Conservation (phyloP, 129 eudicot species). For the Flaveria linearis region DNA sequence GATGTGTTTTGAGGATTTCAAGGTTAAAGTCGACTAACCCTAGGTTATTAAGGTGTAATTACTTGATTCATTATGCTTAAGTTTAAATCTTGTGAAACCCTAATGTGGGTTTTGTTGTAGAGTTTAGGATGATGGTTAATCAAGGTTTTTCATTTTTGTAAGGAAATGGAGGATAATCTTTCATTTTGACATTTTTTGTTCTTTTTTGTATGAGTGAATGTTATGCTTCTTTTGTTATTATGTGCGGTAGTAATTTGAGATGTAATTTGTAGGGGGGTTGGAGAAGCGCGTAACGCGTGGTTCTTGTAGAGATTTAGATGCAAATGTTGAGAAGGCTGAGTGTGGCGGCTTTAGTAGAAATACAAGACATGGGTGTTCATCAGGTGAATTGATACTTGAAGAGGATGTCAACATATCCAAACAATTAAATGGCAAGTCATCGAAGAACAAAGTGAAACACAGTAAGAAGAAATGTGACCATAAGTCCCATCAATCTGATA, state of each 20-base stretch:
- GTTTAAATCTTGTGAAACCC: background rate
- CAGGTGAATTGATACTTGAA: slow-evolving; percentile 11
- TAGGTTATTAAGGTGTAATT: background rate
- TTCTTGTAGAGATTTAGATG: slow-evolving; percentile 18
- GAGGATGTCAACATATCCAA: slow-evolving; percentile 1
- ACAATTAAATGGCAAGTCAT: background rate
- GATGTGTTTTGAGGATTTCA: background rate
- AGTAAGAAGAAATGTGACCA: slow-evolving; percentile 9
- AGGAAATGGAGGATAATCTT: background rate
- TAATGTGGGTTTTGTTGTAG: slow-evolving; percentile 1
- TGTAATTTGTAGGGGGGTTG: slow-evolving; percentile 21
- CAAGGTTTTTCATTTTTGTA: background rate
- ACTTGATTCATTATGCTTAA: background rate
- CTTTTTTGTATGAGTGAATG: background rate
- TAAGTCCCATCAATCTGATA: background rate
- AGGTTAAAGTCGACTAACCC: slow-evolving; percentile 6
- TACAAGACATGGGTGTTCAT: slow-evolving; percentile 2
- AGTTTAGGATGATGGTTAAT: background rate
- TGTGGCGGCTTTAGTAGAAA: background rate
- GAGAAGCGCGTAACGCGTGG: slow-evolving; percentile 43
- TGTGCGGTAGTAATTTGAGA: slow-evolving; percentile 3
- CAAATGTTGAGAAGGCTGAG: too few species aligned
- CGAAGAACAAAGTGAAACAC: background rate
- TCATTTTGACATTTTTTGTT: background rate
- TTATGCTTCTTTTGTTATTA: background rate